Conservation (phyloP, 2,329 filamentous ascomycete species). For the Alternaria viburni region DNA sequence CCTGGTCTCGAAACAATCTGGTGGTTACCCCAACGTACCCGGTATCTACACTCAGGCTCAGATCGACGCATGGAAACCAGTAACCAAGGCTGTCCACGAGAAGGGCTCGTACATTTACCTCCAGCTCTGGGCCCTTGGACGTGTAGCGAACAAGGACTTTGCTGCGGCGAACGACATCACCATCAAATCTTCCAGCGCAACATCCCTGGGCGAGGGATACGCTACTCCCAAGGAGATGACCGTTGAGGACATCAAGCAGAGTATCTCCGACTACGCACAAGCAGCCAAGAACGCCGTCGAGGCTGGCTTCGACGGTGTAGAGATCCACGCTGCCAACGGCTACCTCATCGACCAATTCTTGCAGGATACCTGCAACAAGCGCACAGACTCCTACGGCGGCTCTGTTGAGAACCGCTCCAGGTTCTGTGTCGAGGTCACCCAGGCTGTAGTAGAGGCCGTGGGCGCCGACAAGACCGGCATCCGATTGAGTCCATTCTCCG, state of each 20-base stretch:
- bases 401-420: conserved; percentile 59
- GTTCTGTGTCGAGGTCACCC: conserved; percentile 61
- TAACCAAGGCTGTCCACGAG: conserved; percentile 68
- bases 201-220: conserved; percentile 51
- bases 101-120: conserved; percentile 66
- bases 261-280: conserved; percentile 48
- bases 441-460: conserved; percentile 58
- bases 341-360: conserved; percentile 73
- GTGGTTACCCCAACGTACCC: conserved; percentile 60
- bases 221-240: conserved; percentile 48
- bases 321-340: conserved; percentile 64
- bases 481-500: conserved; percentile 65
- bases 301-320: conserved; percentile 68
- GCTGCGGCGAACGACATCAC: conserved; percentile 45
- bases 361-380: conserved; percentile 62
- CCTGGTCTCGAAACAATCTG: conserved; percentile 55
- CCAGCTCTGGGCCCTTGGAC: conserved; percentile 68
- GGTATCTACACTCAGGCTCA: conserved; percentile 60
- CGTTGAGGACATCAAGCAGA: conserved; percentile 48
- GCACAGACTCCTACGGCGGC: conserved; percentile 58
- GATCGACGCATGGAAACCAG: conserved; percentile 63
- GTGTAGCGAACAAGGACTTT: conserved; percentile 55
- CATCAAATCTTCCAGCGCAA: conserved; percentile 42
- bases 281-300: conserved; percentile 55
- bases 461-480: conserved; percentile 66